A percentile compares a stretch with the other conserved stretches of the same genome.
phyloP scores from a whole-genome alignment of 805 yeast species.

The Ogataea pini region DNA sequence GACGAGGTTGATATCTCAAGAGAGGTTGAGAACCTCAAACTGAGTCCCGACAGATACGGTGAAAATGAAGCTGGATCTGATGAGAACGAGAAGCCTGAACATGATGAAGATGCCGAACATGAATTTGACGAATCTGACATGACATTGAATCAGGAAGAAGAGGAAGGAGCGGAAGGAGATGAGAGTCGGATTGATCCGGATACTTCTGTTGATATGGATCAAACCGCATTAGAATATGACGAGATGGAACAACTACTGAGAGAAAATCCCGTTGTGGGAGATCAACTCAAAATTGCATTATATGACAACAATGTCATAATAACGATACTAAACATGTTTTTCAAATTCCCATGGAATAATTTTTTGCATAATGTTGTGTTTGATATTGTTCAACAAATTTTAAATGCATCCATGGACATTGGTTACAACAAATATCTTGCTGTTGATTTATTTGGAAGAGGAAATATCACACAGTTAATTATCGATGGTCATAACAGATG shows the following conservation, averaged over 20 bases:
- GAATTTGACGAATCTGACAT: conserved; percentile 31
- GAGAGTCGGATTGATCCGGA: conserved; percentile 37
- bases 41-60: conserved; percentile 20
- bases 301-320: conserved; percentile 71
- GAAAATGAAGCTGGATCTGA: conserved; percentile 1
- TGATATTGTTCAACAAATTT: conserved; percentile 91
- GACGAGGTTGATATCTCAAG: conserved; percentile 37
- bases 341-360: conserved; percentile 93
- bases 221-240: conserved; percentile 21
- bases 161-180: conserved; percentile 16
- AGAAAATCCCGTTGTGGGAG: conserved; percentile 69
- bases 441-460: conserved; percentile 69
- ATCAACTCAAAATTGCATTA: conserved; percentile 77
- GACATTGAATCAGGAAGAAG: conserved; percentile 25
- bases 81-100: conserved; percentile 6
- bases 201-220: conserved; percentile 21
- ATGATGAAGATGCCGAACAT: conserved; percentile 17
- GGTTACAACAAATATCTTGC: conserved; percentile 81
- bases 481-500: conserved; percentile 61
- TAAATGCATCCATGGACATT: conserved; percentile 78
- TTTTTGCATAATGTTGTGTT: conserved; percentile 96
- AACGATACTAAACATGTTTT: conserved; percentile 65
- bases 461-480: conserved; percentile 56
- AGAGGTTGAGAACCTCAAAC: conserved; percentile 35
- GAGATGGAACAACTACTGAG: conserved; percentile 42